phyloP scores from a whole-genome alignment of 2,329 filamentous ascomycete species.

The Ceratocystis colombiana region DNA sequence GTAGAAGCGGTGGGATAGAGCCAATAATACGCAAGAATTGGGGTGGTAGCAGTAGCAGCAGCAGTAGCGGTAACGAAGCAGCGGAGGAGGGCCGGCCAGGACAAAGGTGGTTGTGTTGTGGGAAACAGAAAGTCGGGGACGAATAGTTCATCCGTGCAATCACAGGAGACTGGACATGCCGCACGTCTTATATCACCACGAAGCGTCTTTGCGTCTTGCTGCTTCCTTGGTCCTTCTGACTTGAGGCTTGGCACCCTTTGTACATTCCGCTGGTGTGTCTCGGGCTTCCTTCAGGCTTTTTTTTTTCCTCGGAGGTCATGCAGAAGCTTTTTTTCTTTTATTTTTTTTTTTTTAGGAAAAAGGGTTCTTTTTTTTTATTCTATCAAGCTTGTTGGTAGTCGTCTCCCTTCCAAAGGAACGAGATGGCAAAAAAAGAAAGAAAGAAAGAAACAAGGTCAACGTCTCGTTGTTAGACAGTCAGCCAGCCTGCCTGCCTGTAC shows the following conservation, averaged over 20 bases:
- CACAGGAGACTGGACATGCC: not conserved
- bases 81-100: not conserved
- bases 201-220: not conserved
- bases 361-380: not conserved
- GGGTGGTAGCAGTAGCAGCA: not conserved
- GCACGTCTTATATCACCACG: constrained; percentile 2
- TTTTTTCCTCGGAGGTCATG: not conserved
- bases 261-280: constrained; percentile 14
- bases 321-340: not conserved
- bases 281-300: constrained; percentile 9
- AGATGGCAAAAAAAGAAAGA: too few species aligned
- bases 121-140: not conserved
- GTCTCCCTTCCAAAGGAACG: too few species aligned
- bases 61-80: not conserved
- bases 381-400: too few species aligned
- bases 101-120: not conserved
- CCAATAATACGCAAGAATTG: too few species aligned
- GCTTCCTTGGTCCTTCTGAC: not conserved
- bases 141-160: not conserved
- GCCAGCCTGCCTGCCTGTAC: too few species aligned
- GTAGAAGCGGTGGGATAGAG: not conserved
- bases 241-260: constrained; percentile 12
- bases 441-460: too few species aligned
- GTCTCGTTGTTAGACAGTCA: too few species aligned
- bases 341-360: not conserved